Evolutionary conservation across 441 rosid genomes (phyloP).

Genomic region (Flueggea neowawraea): DNA sequence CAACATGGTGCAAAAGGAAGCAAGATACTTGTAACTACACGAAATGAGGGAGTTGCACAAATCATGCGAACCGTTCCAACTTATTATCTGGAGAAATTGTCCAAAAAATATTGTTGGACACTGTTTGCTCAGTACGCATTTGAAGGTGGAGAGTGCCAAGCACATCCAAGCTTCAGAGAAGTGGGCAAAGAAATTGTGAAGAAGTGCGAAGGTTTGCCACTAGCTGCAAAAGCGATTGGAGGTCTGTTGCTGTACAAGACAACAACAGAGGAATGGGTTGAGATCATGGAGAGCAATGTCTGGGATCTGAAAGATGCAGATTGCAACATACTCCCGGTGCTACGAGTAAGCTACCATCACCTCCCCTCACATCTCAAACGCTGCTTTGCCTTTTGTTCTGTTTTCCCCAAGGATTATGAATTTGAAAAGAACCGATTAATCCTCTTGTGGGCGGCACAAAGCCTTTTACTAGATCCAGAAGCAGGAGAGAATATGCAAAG

Average conservation of each 20-base stretch:
- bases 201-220: slow-evolving; percentile 30
- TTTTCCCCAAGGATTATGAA: too few species aligned
- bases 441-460: too few species aligned
- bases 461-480: too few species aligned
- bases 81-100: slow-evolving; percentile 7
- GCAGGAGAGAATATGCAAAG: slow-evolving; percentile 3
- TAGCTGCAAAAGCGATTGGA: slow-evolving; percentile 20
- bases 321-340: too few species aligned
- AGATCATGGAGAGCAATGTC: slow-evolving; percentile 14
- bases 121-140: slow-evolving; percentile 24
- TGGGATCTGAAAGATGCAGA: too few species aligned
- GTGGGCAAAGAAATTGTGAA: slow-evolving; percentile 16
- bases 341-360: too few species aligned
- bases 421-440: too few species aligned
- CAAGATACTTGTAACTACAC: slow-evolving; percentile 24
- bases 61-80: slow-evolving; percentile 4
- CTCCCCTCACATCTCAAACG: too few species aligned
- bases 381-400: too few species aligned
- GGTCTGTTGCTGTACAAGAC: slow-evolving; percentile 14
- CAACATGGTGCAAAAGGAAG: slow-evolving; percentile 11
- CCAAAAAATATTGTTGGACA: slow-evolving; percentile 5
- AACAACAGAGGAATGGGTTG: slow-evolving; percentile 15
- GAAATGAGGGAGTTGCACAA: slow-evolving; percentile 8
- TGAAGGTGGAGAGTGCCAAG: neutral
- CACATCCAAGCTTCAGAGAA: slow-evolving; percentile 2